These are phyloP conservation scores for Osmozyma mogii DNA, from an alignment of 805 yeast genomes.

Conservation along the genomic window DNA sequence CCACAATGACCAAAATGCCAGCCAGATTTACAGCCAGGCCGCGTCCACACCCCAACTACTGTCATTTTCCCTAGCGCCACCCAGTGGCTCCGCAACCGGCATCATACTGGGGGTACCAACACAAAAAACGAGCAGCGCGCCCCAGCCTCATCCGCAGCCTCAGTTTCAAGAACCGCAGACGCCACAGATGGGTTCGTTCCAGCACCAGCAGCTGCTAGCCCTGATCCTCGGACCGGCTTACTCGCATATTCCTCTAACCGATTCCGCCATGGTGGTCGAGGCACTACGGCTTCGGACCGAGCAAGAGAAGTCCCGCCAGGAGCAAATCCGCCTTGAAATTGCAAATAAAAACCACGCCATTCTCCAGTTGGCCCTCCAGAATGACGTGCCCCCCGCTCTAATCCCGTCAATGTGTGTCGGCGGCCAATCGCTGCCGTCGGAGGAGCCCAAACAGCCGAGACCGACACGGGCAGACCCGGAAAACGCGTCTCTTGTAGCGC, in stretches of 20 bases:
- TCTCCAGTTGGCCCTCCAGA: constrained; percentile 48
- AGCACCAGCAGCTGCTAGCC: neutral
- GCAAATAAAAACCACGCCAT: constrained; percentile 54
- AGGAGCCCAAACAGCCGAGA: constrained; percentile 2
- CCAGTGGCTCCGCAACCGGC: too few species aligned
- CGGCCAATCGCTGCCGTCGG: constrained; percentile 5
- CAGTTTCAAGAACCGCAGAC: too few species aligned
- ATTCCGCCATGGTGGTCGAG: constrained; percentile 24
- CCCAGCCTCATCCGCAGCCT: too few species aligned
- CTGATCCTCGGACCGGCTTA: neutral
- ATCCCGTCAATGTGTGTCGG: constrained; percentile 55
- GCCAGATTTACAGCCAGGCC: too few species aligned
- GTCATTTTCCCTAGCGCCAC: too few species aligned
- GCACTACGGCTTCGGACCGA: constrained; percentile 57
- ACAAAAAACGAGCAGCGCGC: too few species aligned
- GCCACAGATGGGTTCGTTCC: neutral
- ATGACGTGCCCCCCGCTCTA: constrained; percentile 56
- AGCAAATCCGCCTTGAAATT: constrained; percentile 58
- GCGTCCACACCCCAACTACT: too few species aligned
- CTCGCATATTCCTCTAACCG: neutral
- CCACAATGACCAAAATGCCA: too few species aligned
- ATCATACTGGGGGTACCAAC: too few species aligned
- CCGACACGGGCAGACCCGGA: too few species aligned
- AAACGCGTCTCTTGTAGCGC: constrained; percentile 25
- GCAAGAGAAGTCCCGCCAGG: constrained; percentile 80